Conservation (phyloP, 148 eudicot genomes). For the Dianthus caryophyllus region DNA sequence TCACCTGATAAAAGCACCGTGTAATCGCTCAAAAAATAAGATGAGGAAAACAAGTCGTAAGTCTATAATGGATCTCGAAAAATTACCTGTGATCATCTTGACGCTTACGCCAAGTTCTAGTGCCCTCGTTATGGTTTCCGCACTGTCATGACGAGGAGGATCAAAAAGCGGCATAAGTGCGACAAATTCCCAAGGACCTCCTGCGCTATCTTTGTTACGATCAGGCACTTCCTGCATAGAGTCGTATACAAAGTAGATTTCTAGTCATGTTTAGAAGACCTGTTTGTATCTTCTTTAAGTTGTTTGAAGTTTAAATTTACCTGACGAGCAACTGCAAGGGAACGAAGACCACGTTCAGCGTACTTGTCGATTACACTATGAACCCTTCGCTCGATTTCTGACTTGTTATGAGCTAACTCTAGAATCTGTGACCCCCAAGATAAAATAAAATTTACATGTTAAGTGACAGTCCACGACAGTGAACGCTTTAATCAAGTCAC, state of each 20-base stretch:
- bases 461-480: neutral
- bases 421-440: conserved; percentile 42
- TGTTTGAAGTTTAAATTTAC: conserved; percentile 27
- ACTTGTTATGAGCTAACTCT: conserved; percentile 49
- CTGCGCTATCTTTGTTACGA: conserved; percentile 55
- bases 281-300: too few species aligned
- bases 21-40: neutral
- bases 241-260: too few species aligned
- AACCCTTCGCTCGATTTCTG: conserved; percentile 45
- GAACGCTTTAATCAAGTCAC: neutral
- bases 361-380: conserved; percentile 56
- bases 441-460: neutral
- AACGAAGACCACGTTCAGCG: conserved; percentile 85
- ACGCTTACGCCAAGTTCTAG: conserved; percentile 81
- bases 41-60: neutral
- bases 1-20: conserved; percentile 41
- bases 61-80: neutral
- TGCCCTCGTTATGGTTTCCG: conserved; percentile 74
- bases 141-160: conserved; percentile 95
- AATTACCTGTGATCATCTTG: conserved; percentile 81
- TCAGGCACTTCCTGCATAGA: conserved; percentile 63
- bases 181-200: conserved; percentile 84
- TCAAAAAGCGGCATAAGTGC: conserved; percentile 84
- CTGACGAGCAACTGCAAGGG: conserved; percentile 78
- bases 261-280: too few species aligned